These are phyloP conservation scores for Carex kokanica DNA, from an alignment of 176 grass and related monocot genomes.

Conservation along the genomic window DNA sequence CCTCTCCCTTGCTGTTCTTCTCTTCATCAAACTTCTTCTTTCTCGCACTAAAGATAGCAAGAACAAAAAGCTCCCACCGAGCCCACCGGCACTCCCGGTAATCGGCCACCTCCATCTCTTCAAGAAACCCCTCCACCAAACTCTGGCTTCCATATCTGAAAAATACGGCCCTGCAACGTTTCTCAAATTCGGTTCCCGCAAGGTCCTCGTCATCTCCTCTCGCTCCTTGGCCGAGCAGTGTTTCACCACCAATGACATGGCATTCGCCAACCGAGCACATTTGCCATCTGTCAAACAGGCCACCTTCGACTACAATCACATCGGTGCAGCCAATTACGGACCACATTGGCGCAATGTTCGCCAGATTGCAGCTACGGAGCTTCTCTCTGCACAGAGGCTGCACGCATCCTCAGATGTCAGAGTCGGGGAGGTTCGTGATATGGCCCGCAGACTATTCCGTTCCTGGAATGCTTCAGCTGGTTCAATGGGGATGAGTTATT, in stretches of 20 bases:
- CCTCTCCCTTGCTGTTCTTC: not conserved
- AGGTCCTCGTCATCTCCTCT: conserved; percentile 27
- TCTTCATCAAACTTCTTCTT: not conserved
- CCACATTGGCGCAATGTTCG: conserved; percentile 30
- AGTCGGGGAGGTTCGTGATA: not conserved
- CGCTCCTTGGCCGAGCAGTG: conserved; percentile 19
- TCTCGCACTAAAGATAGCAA: not conserved
- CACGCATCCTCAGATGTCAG: conserved; percentile 6
- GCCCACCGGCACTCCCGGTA: conserved; percentile 8
- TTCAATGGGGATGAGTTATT: not conserved
- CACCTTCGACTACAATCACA: not conserved
- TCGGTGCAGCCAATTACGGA: conserved; percentile 13
- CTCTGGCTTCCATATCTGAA: not conserved
- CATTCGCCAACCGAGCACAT: conserved; percentile 29
- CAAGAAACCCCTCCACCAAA: conserved; percentile 22
- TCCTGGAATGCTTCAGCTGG: not conserved
- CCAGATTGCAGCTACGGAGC: conserved; percentile 17
- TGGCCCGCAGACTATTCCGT: not conserved
- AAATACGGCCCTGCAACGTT: not conserved
- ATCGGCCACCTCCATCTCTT: conserved; percentile 37
- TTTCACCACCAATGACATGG: conserved; percentile 31
- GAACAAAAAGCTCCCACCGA: conserved; percentile 20
- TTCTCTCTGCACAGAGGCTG: conserved; percentile 18
- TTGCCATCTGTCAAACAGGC: not conserved
- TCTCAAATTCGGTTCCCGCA: conserved; percentile 26